Evolutionary conservation across 1,284 basidiomycete species (phyloP).

Genomic region (Melampsora americana): DNA sequence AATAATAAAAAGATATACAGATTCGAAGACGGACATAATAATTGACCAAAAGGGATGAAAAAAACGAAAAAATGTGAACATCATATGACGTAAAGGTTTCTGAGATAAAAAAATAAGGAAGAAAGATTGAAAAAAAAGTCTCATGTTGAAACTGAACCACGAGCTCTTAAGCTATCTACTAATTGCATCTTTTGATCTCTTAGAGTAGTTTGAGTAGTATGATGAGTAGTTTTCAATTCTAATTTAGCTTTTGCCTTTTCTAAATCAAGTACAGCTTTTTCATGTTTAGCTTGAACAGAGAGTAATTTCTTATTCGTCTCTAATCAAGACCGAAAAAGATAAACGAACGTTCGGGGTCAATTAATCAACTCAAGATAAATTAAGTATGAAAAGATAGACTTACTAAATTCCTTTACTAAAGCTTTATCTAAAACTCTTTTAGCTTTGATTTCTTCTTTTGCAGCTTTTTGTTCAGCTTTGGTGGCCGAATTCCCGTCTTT

Average conservation of each 20-base stretch:
- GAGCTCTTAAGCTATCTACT: background rate
- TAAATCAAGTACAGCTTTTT: background rate
- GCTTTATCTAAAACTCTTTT: background rate
- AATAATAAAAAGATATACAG: too few species aligned
- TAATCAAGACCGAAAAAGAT: background rate
- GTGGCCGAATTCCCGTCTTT: background rate
- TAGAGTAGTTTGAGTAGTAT: background rate
- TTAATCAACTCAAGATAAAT: too few species aligned
- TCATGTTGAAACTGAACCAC: background rate
- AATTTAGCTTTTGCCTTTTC: background rate
- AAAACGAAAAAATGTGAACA: too few species aligned
- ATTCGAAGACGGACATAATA: too few species aligned
- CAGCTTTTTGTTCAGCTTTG: slow-evolving; percentile 6
- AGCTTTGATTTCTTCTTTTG: slow-evolving; percentile 3
- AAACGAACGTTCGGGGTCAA: background rate
- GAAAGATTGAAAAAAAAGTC: too few species aligned
- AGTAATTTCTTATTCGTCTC: background rate
- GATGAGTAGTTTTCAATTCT: background rate
- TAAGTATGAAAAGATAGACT: too few species aligned
- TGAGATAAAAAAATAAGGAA: too few species aligned
- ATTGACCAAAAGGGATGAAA: too few species aligned
- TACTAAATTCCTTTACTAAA: background rate
- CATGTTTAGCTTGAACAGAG: background rate
- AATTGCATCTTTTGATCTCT: slow-evolving; percentile 3
- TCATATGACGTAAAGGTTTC: too few species aligned